Evolutionary conservation across 2,329 filamentous ascomycete genomes (phyloP).

Genomic region (Neobulgaria alba): DNA sequence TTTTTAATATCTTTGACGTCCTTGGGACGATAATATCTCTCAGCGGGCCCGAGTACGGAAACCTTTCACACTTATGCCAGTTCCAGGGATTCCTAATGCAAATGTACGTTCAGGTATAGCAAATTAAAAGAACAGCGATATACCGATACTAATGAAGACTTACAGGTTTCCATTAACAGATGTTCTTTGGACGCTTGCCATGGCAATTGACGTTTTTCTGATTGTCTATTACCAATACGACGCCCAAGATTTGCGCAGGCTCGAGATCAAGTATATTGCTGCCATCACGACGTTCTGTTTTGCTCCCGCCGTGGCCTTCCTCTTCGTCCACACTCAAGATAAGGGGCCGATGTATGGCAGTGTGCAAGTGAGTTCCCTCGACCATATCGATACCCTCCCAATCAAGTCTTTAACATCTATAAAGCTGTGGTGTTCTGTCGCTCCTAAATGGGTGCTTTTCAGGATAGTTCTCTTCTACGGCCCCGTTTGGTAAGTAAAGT

Average conservation of each 20-base stretch:
- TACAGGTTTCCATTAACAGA: conserved; percentile 65
- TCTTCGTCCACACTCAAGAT: conserved; percentile 48
- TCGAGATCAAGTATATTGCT: conserved; percentile 62
- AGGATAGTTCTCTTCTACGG: too few relatives aligned
- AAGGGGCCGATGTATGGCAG: conserved; percentile 53
- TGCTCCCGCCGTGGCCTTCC: conserved; percentile 54
- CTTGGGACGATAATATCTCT: conserved; percentile 33
- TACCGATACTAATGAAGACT: not conserved
- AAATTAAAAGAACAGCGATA: not conserved
- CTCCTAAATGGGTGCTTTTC: too few relatives aligned
- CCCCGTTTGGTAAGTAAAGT: too few relatives aligned
- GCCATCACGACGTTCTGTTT: conserved; percentile 64
- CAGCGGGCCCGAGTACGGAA: conserved; percentile 29
- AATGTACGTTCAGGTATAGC: conserved; percentile 46
- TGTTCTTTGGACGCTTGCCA: conserved; percentile 65
- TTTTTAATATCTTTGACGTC: conserved; percentile 62
- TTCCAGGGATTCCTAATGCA: conserved; percentile 74
- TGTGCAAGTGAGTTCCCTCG: too few relatives aligned
- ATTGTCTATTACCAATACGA: conserved; percentile 70
- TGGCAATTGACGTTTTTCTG: conserved; percentile 76
- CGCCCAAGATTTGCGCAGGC: conserved; percentile 50
- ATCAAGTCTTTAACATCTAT: too few relatives aligned
- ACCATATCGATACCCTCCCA: too few relatives aligned
- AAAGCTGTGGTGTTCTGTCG: too few relatives aligned
- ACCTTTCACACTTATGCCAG: conserved; percentile 40